These are phyloP conservation scores for Suillus variegatus DNA, from an alignment of 768 basidiomycete species.

Conservation along the genomic window DNA sequence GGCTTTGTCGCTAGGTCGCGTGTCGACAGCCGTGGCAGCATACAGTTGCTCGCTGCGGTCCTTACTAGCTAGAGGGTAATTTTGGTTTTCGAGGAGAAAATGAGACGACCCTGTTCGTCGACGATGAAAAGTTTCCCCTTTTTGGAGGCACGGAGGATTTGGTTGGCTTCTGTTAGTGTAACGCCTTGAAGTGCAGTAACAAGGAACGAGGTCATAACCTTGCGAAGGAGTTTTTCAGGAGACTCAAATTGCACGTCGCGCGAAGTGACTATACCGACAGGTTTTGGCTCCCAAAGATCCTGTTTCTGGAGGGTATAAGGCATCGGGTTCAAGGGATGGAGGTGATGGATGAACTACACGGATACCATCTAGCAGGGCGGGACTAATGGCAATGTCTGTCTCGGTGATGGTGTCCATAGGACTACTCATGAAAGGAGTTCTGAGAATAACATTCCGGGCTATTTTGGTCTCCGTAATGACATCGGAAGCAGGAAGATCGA, in stretches of 20 bases:
- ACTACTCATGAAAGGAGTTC: slow-evolving; percentile 95
- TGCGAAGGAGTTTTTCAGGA: slow-evolving; percentile 57
- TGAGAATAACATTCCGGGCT: slow-evolving; percentile 88
- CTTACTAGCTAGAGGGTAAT: slow-evolving; percentile 93
- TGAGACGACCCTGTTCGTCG: slow-evolving; percentile 62
- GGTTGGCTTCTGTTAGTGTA: slow-evolving; percentile 89
- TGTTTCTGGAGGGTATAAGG: slow-evolving; percentile 55
- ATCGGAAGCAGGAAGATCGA: slow-evolving; percentile 83
- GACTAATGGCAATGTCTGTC: slow-evolving; percentile 86
- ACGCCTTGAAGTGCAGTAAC: slow-evolving; percentile 88
- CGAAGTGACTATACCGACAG: slow-evolving; percentile 94
- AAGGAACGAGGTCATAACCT: slow-evolving; percentile 88
- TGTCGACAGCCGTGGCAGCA: slow-evolving; percentile 93
- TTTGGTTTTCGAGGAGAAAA: slow-evolving; percentile 92
- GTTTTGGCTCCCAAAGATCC: slow-evolving; percentile 85
- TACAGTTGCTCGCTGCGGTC: slow-evolving; percentile 93
- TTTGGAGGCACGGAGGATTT: slow-evolving; percentile 92
- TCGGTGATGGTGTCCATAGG: slow-evolving; percentile 99
- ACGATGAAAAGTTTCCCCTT: slow-evolving; percentile 95
- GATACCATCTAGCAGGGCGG: slow-evolving; percentile 94
- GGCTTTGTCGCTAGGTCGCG: slow-evolving; percentile 84
- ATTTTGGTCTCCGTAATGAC: slow-evolving; percentile 85
- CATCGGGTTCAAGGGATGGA: slow-evolving; percentile 36
- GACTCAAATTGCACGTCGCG: slow-evolving; percentile 94
- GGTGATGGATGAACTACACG: slow-evolving; percentile 96